A percentile compares a stretch with the other conserved stretches of the same genome.
phyloP scores from a whole-genome alignment of 495 filamentous ascomycete genomes.

The Cercophora sp. region DNA sequence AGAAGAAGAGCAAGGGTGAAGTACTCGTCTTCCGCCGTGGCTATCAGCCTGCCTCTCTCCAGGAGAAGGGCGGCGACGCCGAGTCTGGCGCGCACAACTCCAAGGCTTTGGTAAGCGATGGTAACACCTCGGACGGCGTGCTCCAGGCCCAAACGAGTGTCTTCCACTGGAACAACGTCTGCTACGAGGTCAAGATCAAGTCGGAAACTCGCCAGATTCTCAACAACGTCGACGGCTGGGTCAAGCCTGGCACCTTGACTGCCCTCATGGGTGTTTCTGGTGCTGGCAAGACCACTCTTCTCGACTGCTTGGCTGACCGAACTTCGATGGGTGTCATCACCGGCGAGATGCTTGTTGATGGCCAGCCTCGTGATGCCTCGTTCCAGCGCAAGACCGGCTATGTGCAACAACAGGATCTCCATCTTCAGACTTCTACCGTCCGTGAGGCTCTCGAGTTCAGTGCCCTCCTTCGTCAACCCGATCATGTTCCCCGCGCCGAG shows the following conservation, averaged over 20 bases:
- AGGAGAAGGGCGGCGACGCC: constrained; percentile 51
- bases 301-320: constrained; percentile 71
- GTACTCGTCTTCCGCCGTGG: constrained; percentile 81
- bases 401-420: constrained; percentile 93
- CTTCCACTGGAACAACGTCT: constrained; percentile 83
- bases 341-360: constrained; percentile 83
- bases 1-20: constrained; percentile 81
- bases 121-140: constrained; percentile 41
- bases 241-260: constrained; percentile 84
- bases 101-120: constrained; percentile 36
- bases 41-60: constrained; percentile 55
- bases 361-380: constrained; percentile 65
- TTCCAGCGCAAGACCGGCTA: constrained; percentile 95
- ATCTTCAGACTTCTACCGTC: constrained; percentile 80
- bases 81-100: constrained; percentile 50
- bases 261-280: constrained; percentile 81
- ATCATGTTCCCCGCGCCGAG: constrained; percentile 59
- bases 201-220: constrained; percentile 68
- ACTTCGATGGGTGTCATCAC: constrained; percentile 82
- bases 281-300: constrained; percentile 70
- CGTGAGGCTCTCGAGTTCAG: constrained; percentile 81
- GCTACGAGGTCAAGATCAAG: constrained; percentile 89
- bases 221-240: constrained; percentile 82
- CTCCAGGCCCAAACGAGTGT: constrained; percentile 60
- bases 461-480: constrained; percentile 79